Percentiles rank a stretch among this genome's conserved stretches.
These are phyloP conservation scores for Dillenia suffruticosa DNA, from an alignment of 164 flowering plant species.

Conservation along the genomic window DNA sequence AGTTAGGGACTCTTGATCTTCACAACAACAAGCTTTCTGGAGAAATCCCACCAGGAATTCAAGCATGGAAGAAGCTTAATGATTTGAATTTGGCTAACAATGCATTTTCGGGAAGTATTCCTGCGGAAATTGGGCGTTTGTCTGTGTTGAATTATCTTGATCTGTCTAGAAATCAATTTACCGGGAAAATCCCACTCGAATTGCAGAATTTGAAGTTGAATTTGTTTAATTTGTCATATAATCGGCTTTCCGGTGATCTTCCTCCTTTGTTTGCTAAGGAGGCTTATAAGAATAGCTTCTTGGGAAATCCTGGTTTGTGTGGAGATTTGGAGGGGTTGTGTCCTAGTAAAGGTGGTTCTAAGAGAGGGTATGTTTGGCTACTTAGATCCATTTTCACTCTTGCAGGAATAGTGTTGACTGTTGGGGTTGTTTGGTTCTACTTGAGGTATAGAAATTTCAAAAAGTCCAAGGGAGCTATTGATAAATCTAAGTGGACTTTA, in stretches of 20 bases:
- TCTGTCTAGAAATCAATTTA: slow-evolving; percentile 46
- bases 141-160: slow-evolving; percentile 60
- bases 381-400: slow-evolving; percentile 43
- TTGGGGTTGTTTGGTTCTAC: slow-evolving; percentile 50
- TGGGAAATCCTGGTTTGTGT: slow-evolving; percentile 70
- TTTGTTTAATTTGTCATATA: slow-evolving; percentile 53
- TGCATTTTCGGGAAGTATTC: slow-evolving; percentile 43
- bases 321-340: slow-evolving; percentile 48
- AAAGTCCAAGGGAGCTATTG: slow-evolving; percentile 32
- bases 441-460: slow-evolving; percentile 43
- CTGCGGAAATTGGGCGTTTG: slow-evolving; percentile 47
- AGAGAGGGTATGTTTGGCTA: slow-evolving; percentile 42
- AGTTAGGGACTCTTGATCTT: slow-evolving; percentile 48
- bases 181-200: slow-evolving; percentile 47
- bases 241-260: slow-evolving; percentile 44
- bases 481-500: slow-evolving; percentile 65
- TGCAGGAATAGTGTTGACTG: slow-evolving; percentile 37
- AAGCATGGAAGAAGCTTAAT: slow-evolving; percentile 47
- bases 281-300: slow-evolving; percentile 44
- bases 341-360: slow-evolving; percentile 15
- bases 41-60: slow-evolving; percentile 39
- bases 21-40: slow-evolving; percentile 47
- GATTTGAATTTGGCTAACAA: slow-evolving; percentile 56
- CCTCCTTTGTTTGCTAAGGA: slow-evolving; percentile 45
- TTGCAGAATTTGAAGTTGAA: slow-evolving; percentile 68